These are phyloP conservation scores for Platanthera guangdongensis DNA, from an alignment of 106 monocot species.

Conservation along the genomic window DNA sequence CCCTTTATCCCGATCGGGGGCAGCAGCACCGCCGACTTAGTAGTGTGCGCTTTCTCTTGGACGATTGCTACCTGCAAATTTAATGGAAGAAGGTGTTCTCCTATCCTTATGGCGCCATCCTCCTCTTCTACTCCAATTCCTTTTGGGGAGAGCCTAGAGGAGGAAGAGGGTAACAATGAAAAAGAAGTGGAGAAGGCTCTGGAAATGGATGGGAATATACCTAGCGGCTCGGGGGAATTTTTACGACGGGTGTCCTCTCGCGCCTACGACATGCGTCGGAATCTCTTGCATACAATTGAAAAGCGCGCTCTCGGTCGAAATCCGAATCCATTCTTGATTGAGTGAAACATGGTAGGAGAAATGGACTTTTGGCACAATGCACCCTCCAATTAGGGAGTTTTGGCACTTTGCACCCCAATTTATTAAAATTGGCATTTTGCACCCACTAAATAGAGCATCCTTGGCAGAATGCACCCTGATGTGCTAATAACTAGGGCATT, in stretches of 20 bases:
- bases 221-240: conserved; percentile 65
- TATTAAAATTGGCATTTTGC: no score
- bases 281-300: conserved; percentile 72
- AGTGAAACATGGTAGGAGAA: no score
- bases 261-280: conserved; percentile 78
- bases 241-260: conserved; percentile 72
- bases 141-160: conserved; percentile 12
- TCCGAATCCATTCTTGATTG: no score
- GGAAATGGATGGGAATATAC: conserved; percentile 85
- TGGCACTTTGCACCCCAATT: no score
- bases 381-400: no score
- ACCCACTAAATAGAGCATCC: no score
- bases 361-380: no score
- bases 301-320: no score
- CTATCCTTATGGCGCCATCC: conserved; percentile 1
- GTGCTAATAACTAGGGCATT: no score
- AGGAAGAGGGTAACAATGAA: conserved; percentile 8
- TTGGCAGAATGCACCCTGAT: no score
- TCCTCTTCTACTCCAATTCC: conserved; percentile 12
- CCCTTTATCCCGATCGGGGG: not conserved
- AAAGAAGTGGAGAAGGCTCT: conserved; percentile 48
- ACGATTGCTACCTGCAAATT: not conserved
- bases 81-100: conserved; percentile 1
- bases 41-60: not conserved
- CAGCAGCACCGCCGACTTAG: not conserved